These are phyloP conservation scores for Penicillium paxilli DNA, from an alignment of 495 filamentous ascomycete genomes.

Conservation along the genomic window DNA sequence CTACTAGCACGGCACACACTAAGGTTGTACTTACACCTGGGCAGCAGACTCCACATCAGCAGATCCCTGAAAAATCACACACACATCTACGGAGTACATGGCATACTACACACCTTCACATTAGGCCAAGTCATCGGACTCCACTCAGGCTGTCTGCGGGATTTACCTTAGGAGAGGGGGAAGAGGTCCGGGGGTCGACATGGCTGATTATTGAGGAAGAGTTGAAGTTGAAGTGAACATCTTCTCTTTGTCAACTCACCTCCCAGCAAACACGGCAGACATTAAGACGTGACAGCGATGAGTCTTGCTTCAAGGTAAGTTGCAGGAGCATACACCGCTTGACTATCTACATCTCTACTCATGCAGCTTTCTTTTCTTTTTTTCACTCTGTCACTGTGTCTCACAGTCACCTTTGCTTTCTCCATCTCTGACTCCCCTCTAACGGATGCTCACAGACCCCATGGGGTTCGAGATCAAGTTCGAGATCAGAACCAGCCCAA, in stretches of 20 bases:
- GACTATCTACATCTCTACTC: too few relatives aligned
- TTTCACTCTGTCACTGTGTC: neutral
- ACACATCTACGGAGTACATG: too few relatives aligned
- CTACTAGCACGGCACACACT: too few relatives aligned
- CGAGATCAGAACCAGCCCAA: neutral
- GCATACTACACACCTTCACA: neutral
- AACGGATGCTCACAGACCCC: neutral
- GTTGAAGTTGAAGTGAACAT: too few relatives aligned
- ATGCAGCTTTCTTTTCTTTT: neutral
- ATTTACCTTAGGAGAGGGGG: too few relatives aligned
- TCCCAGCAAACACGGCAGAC: neutral
- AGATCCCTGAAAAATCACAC: neutral
- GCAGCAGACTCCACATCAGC: neutral
- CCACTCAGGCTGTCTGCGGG: neutral
- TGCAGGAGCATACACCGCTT: too few relatives aligned
- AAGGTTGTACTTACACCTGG: too few relatives aligned
- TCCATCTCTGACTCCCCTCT: neutral
- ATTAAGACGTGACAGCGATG: neutral
- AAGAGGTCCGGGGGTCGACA: neutral
- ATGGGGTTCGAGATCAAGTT: too few relatives aligned
- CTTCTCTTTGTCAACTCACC: neutral
- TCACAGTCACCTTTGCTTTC: neutral
- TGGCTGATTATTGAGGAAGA: too few relatives aligned
- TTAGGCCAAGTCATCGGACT: neutral
- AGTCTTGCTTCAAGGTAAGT: neutral